Evolutionary conservation across 495 filamentous ascomycete genomes (phyloP).

Genomic region (Venustampulla echinocandica): DNA sequence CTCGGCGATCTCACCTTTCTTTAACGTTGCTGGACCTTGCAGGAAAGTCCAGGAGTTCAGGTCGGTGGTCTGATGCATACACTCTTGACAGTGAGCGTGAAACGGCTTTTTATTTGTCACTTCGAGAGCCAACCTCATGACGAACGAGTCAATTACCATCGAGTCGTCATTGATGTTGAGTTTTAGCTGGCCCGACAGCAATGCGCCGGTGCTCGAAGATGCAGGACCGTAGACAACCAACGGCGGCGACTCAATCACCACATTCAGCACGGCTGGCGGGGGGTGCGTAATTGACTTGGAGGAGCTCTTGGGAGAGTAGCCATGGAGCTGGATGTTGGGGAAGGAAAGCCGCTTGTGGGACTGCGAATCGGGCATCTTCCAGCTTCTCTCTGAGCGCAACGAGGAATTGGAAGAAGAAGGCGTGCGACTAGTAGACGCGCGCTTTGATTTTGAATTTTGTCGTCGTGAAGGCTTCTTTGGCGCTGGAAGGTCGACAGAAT

Average conservation of each 20-base stretch:
- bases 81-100: conserved; percentile 64
- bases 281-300: conserved; percentile 27
- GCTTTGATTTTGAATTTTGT: conserved; percentile 11
- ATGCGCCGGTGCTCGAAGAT: conserved; percentile 69
- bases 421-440: conserved; percentile 16
- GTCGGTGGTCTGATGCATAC: conserved; percentile 57
- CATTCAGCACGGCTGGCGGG: conserved; percentile 49
- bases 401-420: conserved; percentile 21
- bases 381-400: conserved; percentile 16
- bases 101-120: conserved; percentile 74
- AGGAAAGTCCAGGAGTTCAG: conserved; percentile 74
- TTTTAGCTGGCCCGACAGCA: conserved; percentile 78
- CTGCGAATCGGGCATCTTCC: conserved; percentile 28
- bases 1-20: conserved; percentile 37
- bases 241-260: conserved; percentile 84
- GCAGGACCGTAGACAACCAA: conserved; percentile 73
- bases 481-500: conserved; percentile 21
- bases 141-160: conserved; percentile 59
- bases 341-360: conserved; percentile 43
- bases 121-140: conserved; percentile 57
- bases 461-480: conserved; percentile 19
- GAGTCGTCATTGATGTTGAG: conserved; percentile 56
- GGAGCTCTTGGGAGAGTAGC: conserved; percentile 32
- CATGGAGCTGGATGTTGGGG: conserved; percentile 28
- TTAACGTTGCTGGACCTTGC: conserved; percentile 53